Evolutionary conservation across 2,329 filamentous ascomycete species (phyloP), one percentile per base, ranked within the genome.

Genomic region (Neurospora sp.): DNA sequence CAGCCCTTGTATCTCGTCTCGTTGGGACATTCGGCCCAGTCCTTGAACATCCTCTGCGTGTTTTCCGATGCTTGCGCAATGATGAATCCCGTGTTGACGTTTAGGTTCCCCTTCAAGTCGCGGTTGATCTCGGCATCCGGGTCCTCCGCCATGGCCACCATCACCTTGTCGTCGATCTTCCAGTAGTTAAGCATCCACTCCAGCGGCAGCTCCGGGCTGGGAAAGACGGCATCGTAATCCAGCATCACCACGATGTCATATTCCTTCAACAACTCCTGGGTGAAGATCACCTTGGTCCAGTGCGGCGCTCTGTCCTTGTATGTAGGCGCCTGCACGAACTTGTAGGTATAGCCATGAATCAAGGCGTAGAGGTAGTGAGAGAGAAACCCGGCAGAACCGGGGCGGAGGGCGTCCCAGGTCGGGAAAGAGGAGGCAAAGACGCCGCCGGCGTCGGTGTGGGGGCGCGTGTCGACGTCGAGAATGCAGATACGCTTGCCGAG

Each of bases 11-110:
- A 75, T 5, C 73, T 70, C 37, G 67, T 72, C 70, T 82, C 81
- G 62, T 81, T 76, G 36, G 82, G 78, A 72, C 82, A 83, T 67
- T 76, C 76, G 40, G 79, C 78, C 84, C 84, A 86, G 65, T 82
- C 83, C 70, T 82, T 80, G 46, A 86, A 78, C 41, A 86, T 83
- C 39, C 82, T 78, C 72, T 81, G 81, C 0, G 83, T 84, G 72
- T 80, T 81, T 17, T 79, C 75, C 73, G 83, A 83, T 76, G 85
- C 84, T 77, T 86, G 84, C 3, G 84, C 81, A 46, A 86, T 77
- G 75, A 86, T 84, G 78, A 86, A 86, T 19, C 84, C 84, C 1
- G 84, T 84, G 78, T 86, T 86, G 74, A 82, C 79, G 79, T 81
- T 83, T 73, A 78, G 73, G 69, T 79, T 80, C 70, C 78, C 79